A percentile compares a stretch with the other conserved stretches of the same genome.
phyloP scores from a whole-genome alignment of 176 grass and related monocot species.

The Musa schizocarpa region DNA sequence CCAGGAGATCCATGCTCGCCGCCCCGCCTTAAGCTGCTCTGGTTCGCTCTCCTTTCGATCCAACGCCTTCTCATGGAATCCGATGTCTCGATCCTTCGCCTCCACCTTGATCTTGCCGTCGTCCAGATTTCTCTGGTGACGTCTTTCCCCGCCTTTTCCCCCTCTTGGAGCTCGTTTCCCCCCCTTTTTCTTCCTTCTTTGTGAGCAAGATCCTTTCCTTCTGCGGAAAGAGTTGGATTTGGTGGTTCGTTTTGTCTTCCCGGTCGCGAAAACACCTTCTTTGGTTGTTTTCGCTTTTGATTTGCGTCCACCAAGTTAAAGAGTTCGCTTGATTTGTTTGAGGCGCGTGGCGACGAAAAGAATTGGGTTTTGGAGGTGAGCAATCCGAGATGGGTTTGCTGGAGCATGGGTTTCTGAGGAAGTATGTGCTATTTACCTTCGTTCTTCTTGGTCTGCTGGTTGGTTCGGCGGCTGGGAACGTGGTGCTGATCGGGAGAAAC shows the following conservation, averaged over 20 bases:
- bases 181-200: background rate
- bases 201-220: background rate
- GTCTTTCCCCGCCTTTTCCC: background rate
- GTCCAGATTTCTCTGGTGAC: background rate
- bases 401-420: background rate
- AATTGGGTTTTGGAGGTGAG: background rate
- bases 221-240: background rate
- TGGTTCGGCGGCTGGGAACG: background rate
- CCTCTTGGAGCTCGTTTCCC: background rate
- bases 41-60: background rate
- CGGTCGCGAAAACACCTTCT: background rate
- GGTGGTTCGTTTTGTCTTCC: too few species aligned
- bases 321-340: background rate
- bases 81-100: background rate
- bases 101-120: background rate
- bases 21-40: background rate
- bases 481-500: constrained; percentile 14
- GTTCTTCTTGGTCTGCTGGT: background rate
- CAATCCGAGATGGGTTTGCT: background rate
- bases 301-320: background rate
- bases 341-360: too few species aligned
- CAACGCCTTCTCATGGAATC: constrained; percentile 5
- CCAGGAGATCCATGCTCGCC: background rate
- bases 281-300: background rate
- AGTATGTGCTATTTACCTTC: background rate